Conservation (phyloP, 306 rosid genomes). For the Vigna unguiculata region DNA sequence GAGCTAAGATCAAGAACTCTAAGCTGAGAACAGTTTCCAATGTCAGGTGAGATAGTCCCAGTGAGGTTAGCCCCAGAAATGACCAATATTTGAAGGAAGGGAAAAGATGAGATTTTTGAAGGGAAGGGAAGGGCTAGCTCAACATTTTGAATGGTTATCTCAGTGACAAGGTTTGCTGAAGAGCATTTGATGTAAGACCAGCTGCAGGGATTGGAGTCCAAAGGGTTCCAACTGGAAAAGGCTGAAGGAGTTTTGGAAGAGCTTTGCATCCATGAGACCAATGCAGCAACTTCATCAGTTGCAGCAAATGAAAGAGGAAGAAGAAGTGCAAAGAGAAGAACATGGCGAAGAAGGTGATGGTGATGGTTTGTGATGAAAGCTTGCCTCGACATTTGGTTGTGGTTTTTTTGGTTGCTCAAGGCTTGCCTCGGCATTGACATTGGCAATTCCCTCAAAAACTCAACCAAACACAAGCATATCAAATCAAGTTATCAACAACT, state of each 20-base stretch:
- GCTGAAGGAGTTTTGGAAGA: conserved; percentile 46
- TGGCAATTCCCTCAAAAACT: conserved; percentile 78
- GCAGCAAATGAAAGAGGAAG: conserved; percentile 47
- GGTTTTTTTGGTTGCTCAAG: conserved; percentile 60
- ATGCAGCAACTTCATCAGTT: conserved; percentile 53
- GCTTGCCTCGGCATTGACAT: conserved; percentile 69
- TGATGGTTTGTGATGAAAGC: conserved; percentile 46
- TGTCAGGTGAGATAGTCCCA: conserved; percentile 62
- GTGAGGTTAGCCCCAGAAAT: conserved; percentile 72
- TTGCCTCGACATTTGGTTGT: conserved; percentile 71
- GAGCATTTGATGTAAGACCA: conserved; percentile 82
- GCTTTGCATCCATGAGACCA: conserved; percentile 73
- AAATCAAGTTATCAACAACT: conserved; percentile 46
- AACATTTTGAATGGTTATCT: conserved; percentile 60
- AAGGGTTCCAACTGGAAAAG: conserved; percentile 65
- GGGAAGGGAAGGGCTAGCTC: conserved; percentile 74
- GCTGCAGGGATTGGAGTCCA: conserved; percentile 68
- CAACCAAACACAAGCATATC: conserved; percentile 56
- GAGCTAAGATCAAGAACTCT: conserved; percentile 66
- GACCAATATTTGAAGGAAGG: conserved; percentile 66
- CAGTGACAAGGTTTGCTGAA: conserved; percentile 58
- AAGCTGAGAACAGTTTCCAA: conserved; percentile 64
- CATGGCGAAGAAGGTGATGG: conserved; percentile 27
- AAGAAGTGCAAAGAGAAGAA: conserved; percentile 41
- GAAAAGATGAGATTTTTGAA: conserved; percentile 65